phyloP scores from a whole-genome alignment of 1,284 basidiomycete species.

The Gomphus bonarii region DNA sequence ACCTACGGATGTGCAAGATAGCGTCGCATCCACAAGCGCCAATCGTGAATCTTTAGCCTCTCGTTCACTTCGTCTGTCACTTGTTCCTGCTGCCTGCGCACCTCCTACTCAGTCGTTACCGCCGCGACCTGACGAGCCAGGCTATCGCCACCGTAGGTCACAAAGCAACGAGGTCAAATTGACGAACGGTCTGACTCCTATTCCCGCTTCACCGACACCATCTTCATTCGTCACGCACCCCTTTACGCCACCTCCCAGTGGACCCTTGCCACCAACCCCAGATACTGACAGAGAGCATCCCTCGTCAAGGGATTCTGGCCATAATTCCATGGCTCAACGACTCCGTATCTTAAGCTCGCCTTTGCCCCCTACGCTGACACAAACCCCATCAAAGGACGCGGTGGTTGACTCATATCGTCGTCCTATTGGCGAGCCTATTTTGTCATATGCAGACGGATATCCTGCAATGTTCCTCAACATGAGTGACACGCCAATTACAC shows the following conservation, averaged over 20 bases:
- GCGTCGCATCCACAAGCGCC: neutral
- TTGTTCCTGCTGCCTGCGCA: slow-evolving; percentile 27
- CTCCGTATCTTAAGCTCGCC: slow-evolving; percentile 4
- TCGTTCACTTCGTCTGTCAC: slow-evolving; percentile 46
- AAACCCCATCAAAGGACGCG: neutral
- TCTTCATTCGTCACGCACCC: slow-evolving; percentile 14
- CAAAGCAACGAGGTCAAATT: slow-evolving; percentile 6
- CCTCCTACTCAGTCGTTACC: slow-evolving; percentile 46
- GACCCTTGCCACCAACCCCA: slow-evolving; percentile 15
- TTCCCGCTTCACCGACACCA: slow-evolving; percentile 34
- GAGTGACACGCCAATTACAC: slow-evolving; percentile 7
- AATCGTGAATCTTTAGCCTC: slow-evolving; percentile 43
- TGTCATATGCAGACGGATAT: neutral
- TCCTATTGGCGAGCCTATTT: neutral
- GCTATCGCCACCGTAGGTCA: slow-evolving; percentile 11
- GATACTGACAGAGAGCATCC: slow-evolving; percentile 3
- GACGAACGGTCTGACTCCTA: slow-evolving; percentile 26
- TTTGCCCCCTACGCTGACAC: neutral
- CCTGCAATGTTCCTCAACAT: slow-evolving; percentile 7
- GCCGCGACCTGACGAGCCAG: slow-evolving; percentile 47
- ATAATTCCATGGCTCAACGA: neutral
- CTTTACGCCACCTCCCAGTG: slow-evolving; percentile 8
- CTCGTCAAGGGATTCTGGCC: neutral
- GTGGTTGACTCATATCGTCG: neutral
- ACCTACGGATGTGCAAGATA: slow-evolving; percentile 25